Conservation (phyloP, 306 rosid species). For the Fagus sylvatica region DNA sequence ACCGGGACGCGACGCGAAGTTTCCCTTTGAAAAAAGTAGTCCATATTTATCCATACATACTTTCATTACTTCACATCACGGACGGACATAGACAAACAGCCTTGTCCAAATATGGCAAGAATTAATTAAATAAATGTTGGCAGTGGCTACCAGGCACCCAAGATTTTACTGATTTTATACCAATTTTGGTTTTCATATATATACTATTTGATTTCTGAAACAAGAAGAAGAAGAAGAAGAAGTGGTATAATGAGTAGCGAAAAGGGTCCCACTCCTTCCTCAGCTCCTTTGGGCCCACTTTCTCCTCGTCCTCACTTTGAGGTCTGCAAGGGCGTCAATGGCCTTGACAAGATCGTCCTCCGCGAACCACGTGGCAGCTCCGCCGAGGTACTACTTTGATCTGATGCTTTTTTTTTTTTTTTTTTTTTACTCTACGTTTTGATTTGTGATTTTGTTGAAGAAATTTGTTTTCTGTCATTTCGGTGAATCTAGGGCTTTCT, state of each 20-base stretch:
- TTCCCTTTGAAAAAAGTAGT: no score
- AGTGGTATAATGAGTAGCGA: conserved; percentile 39
- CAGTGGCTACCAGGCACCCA: no score
- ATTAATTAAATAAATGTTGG: no score
- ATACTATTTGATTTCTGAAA: no score
- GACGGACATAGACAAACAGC: no score
- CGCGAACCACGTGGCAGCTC: conserved; percentile 65
- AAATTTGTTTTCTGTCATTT: neutral
- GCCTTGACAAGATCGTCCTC: conserved; percentile 62
- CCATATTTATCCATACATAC: no score
- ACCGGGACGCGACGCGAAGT: no score
- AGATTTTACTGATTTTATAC: no score
- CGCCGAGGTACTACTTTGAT: conserved; percentile 44
- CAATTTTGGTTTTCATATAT: no score
- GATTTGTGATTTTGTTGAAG: conserved; percentile 12
- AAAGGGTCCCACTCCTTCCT: conserved; percentile 25
- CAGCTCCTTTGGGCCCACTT: conserved; percentile 14
- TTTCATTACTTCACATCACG: no score
- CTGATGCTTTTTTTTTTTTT: neutral
- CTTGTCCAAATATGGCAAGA: no score
- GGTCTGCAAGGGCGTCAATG: conserved; percentile 64
- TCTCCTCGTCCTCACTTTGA: conserved; percentile 28
- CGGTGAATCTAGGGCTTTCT: neutral
- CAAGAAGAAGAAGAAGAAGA: no score
- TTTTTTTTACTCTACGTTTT: neutral